These are phyloP conservation scores for Penicillium diatomitis DNA, from an alignment of 495 filamentous ascomycete species.

Conservation along the genomic window DNA sequence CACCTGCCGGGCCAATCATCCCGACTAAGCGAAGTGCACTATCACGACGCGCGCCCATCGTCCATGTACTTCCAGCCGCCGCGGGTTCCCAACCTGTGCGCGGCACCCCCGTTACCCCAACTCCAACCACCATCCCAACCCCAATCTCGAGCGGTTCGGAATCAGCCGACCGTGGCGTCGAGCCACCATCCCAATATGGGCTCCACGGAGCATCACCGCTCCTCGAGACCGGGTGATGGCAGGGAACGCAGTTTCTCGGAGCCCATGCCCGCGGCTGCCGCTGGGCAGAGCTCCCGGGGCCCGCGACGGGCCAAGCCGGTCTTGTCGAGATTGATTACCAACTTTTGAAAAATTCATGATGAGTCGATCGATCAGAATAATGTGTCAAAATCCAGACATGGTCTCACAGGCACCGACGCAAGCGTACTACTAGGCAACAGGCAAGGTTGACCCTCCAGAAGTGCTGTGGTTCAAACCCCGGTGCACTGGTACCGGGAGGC, in stretches of 20 bases:
- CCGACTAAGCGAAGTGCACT: constrained; percentile 16
- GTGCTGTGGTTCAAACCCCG: no score
- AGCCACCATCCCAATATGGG: not conserved
- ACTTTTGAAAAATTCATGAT: constrained; percentile 9
- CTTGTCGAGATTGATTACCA: constrained; percentile 33
- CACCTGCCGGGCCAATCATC: constrained; percentile 10
- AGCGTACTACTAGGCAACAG: no score
- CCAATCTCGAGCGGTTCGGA: not conserved
- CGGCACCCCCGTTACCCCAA: constrained; percentile 1
- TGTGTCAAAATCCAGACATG: no score
- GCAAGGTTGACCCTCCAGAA: no score
- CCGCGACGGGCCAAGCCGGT: constrained; percentile 28
- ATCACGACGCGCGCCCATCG: constrained; percentile 9
- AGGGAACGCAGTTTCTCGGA: constrained; percentile 18
- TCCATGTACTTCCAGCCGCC: constrained; percentile 9
- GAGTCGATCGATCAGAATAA: no score
- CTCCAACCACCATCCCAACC: not conserved
- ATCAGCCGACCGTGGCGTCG: constrained; percentile 9
- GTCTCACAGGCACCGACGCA: no score
- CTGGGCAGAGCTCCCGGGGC: constrained; percentile 1
- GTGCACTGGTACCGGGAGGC: no score
- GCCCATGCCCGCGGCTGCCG: constrained; percentile 8
- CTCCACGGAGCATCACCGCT: constrained; percentile 1
- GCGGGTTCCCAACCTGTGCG: not conserved
- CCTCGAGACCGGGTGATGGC: constrained; percentile 5